Conservation (phyloP, 75 land plant genomes). For the Pinus albicaulis region DNA sequence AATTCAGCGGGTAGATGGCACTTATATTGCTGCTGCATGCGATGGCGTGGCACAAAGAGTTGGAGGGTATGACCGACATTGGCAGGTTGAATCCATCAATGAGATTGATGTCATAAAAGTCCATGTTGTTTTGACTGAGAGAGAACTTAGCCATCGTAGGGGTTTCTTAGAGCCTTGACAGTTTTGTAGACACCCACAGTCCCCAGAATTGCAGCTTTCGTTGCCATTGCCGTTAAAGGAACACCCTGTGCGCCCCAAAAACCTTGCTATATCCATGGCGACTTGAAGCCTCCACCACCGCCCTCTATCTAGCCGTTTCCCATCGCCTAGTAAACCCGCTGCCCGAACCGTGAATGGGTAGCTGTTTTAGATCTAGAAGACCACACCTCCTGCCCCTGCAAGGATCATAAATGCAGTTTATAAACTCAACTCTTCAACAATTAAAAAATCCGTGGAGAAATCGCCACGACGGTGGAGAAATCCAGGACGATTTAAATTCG, state of each 20-base stretch:
- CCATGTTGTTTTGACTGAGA: neutral
- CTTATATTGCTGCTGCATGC: constrained; percentile 48
- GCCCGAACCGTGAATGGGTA: constrained; percentile 76
- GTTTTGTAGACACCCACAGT: neutral
- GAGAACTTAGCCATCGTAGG: neutral
- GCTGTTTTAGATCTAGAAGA: constrained; percentile 25
- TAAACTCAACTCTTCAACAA: no score
- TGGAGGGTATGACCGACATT: constrained; percentile 41
- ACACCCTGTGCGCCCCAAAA: no score
- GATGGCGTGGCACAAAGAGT: constrained; percentile 19
- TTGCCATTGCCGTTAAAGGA: no score
- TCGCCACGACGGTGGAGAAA: no score
- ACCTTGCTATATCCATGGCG: neutral
- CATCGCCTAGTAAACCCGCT: constrained; percentile 25
- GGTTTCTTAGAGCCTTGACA: neutral
- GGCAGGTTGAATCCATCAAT: constrained; percentile 70
- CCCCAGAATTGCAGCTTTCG: neutral
- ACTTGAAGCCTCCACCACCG: no score
- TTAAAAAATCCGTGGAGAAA: no score
- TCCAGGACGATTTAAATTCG: no score
- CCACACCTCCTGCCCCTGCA: neutral
- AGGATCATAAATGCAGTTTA: no score
- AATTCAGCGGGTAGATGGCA: constrained; percentile 45
- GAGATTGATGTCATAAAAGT: constrained; percentile 48
- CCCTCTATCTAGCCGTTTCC: no score